Base-by-base conservation (phyloP, 768 basidiomycete genomes). In the Fomitopsis pulvina region DNA sequence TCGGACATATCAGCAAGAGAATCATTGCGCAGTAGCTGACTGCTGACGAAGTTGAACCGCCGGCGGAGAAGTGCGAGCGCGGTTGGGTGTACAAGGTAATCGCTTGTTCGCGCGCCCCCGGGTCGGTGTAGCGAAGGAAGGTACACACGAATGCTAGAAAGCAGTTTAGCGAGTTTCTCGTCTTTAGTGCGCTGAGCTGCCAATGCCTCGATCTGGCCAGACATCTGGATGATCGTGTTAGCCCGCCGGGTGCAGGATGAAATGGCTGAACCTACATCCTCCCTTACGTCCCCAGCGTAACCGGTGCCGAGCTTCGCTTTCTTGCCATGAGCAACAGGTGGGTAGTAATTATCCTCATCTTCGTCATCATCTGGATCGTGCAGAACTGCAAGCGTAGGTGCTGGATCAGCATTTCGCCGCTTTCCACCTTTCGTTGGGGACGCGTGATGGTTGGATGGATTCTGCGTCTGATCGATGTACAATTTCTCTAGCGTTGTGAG, bases 1-100 rank as follows among this genome's bases (percentile, higher is more conserved):
- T 93, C 90, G 9, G 89, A 91, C 92, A 96, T 95, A 61, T 96
- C 94, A 39, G 90, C 79, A 41, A 97, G 70, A 14, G 94, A 95
- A 65, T 96, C 93, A 59, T 95, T 95, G 53, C 90, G 77, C 34
- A 96, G 74, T 37, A 96, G 79, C 29, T 85, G 80, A 54, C 87
- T 92, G 58, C 87, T 84, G 49, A 96, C 79, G 61, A 82, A 82
- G 62, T 92, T 94, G 71, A 96, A 96, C 28, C 93, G 78, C 56
- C 94, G 72, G 37, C 94, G 81, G 48, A 97, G 83, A 67, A 94
- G 94, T 9, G 92, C 91, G 30, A 97, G 72, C 2, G 92, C 81
- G 2, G 92, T 94, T 1, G 93, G 93, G 60, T 92, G 89, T n/a
- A 87, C 84, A 59, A 92, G 77, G 60, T 89, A 94, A 69, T 97